Evolutionary conservation across 495 filamentous ascomycete genomes (phyloP), one percentile per base, ranked within the genome.

Genomic region (Aspergillus sparsus): DNA sequence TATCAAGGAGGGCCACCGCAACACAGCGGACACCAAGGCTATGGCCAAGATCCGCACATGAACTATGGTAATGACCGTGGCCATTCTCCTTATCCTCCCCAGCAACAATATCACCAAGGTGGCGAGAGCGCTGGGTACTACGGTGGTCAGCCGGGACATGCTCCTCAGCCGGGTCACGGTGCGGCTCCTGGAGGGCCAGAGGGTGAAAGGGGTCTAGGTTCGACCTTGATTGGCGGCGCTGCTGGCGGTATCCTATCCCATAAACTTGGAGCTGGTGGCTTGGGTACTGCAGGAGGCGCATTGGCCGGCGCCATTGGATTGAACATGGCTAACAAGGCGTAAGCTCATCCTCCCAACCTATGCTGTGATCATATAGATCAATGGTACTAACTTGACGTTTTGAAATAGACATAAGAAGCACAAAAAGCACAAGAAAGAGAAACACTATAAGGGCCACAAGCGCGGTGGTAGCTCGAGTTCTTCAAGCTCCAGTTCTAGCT

Each of bases 291-390:
- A 2, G 73, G 72, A 31, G 77, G 77, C 57, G 78, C 73, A 18
- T 59, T 79, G 51, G 66, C 73, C 6, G 80, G 80, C 39, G 79
- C 77, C n/a, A 66, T 77, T 18, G 77, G 72, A 31, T 71, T 74
- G 61, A 78, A 77, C 49, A 57, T 69, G 32, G 73, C 65, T 4
- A 73, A 72, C 57, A 69, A 76, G 49, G 52, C 73, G 78, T 79
- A 64, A 64, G 75, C 66, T 42, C 60, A 37, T 9, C 13, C 27
- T 31, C 10, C 36, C 15, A 16, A 0, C 9, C 2, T 49, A 46
- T 50, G 5, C 18, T 8, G 31, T 32, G 39, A 31, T 41, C 16
- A 47, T 46, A 12, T 55, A 4, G 10, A 9, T 7, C 8, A 42
- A 13, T 49, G 16, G 12, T 35, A 54, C 67, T 72, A 56, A 71